Percentiles rank a stretch among this genome's conserved stretches.
Conservation (phyloP, 306 rosid species). For the Nissolia schottii region DNA sequence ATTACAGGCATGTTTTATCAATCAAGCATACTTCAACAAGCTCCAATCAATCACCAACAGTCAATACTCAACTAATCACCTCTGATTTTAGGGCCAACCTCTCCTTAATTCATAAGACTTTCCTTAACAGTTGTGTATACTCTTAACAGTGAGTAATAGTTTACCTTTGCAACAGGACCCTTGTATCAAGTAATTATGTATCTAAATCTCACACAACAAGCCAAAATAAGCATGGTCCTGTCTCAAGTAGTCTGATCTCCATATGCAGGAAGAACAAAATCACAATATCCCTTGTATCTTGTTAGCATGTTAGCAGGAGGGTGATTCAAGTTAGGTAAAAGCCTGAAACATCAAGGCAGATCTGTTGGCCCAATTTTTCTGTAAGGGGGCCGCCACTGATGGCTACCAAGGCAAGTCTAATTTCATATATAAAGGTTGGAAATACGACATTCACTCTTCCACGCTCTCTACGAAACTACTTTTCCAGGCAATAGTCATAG, state of each 20-base stretch:
- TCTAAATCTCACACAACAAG: slow-evolving; percentile 9
- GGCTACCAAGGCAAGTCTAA: slow-evolving; percentile 16
- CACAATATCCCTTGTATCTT: slow-evolving; percentile 5
- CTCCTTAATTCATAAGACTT: slow-evolving; percentile 3
- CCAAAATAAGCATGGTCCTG: slow-evolving; percentile 24
- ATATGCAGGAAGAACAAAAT: slow-evolving; percentile 18
- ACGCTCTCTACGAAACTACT: slow-evolving; percentile 6
- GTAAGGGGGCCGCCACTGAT: slow-evolving; percentile 7
- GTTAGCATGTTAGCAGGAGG: slow-evolving; percentile 22
- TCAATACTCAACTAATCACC: slow-evolving; percentile 1
- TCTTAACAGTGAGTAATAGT: not conserved
- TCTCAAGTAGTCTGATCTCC: slow-evolving; percentile 19
- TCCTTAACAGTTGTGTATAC: slow-evolving; percentile 1
- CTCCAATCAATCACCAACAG: not conserved
- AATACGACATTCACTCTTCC: slow-evolving; percentile 13
- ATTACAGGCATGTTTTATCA: slow-evolving; percentile 4
- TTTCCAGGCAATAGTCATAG: slow-evolving; percentile 10
- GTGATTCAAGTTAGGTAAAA: slow-evolving; percentile 20
- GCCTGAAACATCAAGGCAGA: slow-evolving; percentile 30
- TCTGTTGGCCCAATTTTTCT: slow-evolving; percentile 2
- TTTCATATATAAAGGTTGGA: slow-evolving; percentile 7
- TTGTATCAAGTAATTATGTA: slow-evolving; percentile 14
- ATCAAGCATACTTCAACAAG: slow-evolving; percentile 1
- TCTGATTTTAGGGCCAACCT: not conserved
- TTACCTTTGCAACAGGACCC: slow-evolving; percentile 16